phyloP scores from a whole-genome alignment of 2,329 filamentous ascomycete species.

The Elsinoe arachidis region DNA sequence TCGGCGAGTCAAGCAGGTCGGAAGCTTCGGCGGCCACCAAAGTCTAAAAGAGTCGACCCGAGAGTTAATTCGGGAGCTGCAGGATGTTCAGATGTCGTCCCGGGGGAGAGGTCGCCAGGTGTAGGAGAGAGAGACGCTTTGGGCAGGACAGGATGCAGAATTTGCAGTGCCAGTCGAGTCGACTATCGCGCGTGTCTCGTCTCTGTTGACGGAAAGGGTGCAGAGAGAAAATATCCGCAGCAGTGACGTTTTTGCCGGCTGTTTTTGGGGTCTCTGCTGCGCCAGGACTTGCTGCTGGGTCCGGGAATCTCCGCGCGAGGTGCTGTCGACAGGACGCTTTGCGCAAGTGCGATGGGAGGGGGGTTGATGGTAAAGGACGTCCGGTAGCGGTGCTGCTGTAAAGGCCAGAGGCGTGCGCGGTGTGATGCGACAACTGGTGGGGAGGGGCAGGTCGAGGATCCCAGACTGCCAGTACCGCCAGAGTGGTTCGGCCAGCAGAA shows the following conservation, averaged over 20 bases:
- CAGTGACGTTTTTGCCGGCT: neutral
- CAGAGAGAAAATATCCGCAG: neutral
- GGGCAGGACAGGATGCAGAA: neutral
- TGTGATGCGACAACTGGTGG: conserved; percentile 6
- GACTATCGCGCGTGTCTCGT: neutral
- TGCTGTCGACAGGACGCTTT: neutral
- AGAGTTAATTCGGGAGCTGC: neutral
- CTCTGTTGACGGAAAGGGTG: neutral
- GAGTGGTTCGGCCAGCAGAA: conserved; percentile 3
- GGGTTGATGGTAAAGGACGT: neutral
- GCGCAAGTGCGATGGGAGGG: neutral
- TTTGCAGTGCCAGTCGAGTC: neutral
- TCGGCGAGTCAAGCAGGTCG: conserved; percentile 7
- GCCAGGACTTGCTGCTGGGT: neutral
- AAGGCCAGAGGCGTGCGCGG: neutral
- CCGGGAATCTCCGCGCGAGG: neutral
- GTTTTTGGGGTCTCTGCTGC: neutral
- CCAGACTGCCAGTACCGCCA: neutral
- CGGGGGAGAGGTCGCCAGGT: neutral
- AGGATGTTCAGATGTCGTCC: neutral
- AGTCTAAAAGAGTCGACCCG: conserved; percentile 8
- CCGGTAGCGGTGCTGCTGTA: neutral
- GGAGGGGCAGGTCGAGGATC: neutral
- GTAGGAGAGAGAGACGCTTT: neutral
- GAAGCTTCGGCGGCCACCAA: conserved; percentile 4